These are phyloP conservation scores for Adansonia digitata DNA, from an alignment of 345 rosid genomes.

Conservation along the genomic window DNA sequence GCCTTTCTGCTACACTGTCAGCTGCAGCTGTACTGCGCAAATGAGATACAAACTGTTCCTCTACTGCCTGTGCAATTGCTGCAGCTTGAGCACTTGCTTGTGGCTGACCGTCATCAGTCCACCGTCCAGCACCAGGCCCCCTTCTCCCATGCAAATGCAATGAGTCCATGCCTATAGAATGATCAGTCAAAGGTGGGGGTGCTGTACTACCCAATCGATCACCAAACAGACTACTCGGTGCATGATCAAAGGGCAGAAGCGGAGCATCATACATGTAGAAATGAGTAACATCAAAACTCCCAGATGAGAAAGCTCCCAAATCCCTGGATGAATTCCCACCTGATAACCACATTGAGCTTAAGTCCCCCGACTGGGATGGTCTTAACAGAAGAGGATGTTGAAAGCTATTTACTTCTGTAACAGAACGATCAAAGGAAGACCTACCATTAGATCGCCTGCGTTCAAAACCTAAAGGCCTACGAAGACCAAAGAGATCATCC, in stretches of 20 bases:
- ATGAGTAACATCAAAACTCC: conserved; percentile 72
- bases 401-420: conserved; percentile 71
- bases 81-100: conserved; percentile 77
- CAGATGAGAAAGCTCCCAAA: conserved; percentile 62
- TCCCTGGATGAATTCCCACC: conserved; percentile 69
- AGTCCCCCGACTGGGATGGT: conserved; percentile 68
- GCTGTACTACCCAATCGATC: conserved; percentile 61
- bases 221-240: conserved; percentile 57
- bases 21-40: conserved; percentile 46
- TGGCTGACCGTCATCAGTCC: conserved; percentile 97
- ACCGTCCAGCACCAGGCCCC: conserved; percentile 79
- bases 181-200: conserved; percentile 76
- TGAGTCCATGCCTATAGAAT: conserved; percentile 73
- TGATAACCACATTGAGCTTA: conserved; percentile 57
- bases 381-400: conserved; percentile 89
- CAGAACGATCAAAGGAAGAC: conserved; percentile 67
- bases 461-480: conserved; percentile 84
- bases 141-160: conserved; percentile 62
- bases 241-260: conserved; percentile 72
- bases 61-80: conserved; percentile 81
- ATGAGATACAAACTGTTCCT: conserved; percentile 74
- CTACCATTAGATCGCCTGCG: conserved; percentile 75
- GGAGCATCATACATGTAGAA: conserved; percentile 96
- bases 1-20: conserved; percentile 50
- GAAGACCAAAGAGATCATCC: conserved; percentile 88